Conservation (phyloP, 2,329 filamentous ascomycete species). For the Geoglossum cookeanum region DNA sequence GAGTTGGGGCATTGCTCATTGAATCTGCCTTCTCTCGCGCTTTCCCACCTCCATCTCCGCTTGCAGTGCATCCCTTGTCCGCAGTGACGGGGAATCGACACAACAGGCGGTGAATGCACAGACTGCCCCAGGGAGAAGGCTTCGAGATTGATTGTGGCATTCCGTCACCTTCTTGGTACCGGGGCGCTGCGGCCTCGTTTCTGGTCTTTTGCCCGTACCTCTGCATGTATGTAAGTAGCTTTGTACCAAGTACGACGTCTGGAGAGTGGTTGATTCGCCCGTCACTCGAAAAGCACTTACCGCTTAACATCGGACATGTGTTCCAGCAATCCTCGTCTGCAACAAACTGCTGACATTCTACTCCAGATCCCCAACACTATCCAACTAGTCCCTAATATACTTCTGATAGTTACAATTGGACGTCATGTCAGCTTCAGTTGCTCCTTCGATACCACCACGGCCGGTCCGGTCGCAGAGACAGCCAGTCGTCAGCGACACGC, state of each 20-base stretch:
- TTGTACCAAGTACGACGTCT: background rate
- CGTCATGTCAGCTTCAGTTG: slow-evolving; percentile 16
- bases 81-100: background rate
- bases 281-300: background rate
- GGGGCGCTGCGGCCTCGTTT: background rate
- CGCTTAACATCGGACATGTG: slow-evolving; percentile 1
- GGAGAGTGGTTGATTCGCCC: background rate
- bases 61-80: background rate
- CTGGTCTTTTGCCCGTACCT: background rate
- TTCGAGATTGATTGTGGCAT: background rate
- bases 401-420: background rate
- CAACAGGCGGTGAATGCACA: background rate
- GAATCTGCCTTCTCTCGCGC: background rate
- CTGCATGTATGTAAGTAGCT: background rate
- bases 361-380: background rate
- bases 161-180: background rate
- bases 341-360: background rate
- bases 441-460: slow-evolving; percentile 42
- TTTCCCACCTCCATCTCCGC: background rate
- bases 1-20: background rate
- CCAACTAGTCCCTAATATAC: background rate
- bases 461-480: slow-evolving; percentile 35
- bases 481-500: slow-evolving; percentile 32
- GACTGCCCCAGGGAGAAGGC: background rate
- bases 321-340: background rate